phyloP scores from a whole-genome alignment of 2,329 filamentous ascomycete genomes.

The Ampelomyces quisqualis region DNA sequence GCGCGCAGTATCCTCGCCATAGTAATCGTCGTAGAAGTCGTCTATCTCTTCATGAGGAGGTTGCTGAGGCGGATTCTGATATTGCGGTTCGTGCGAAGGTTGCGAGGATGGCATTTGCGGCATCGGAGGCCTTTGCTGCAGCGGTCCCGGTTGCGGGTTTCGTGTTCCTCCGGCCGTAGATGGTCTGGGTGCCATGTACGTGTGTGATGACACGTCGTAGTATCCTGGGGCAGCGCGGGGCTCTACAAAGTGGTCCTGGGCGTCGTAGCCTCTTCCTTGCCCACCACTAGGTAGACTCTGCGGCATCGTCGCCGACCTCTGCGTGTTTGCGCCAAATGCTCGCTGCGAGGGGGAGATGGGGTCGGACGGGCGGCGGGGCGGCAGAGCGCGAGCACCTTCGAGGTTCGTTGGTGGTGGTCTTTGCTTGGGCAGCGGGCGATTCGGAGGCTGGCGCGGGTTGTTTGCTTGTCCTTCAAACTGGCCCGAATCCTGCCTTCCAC shows the following conservation, averaged over 20 bases:
- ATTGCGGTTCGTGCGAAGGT: constrained; percentile 21
- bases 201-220: constrained; percentile 40
- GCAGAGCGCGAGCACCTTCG: constrained; percentile 15
- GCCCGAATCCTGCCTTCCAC: constrained; percentile 39
- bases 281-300: constrained; percentile 25
- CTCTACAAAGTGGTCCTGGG: constrained; percentile 39
- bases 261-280: constrained; percentile 16
- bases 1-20: constrained; percentile 38
- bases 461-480: constrained; percentile 31
- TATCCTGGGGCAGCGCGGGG: constrained; percentile 39
- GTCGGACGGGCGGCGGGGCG: constrained; percentile 18
- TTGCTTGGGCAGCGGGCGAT: constrained; percentile 28
- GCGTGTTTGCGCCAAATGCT: constrained; percentile 31
- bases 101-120: constrained; percentile 23
- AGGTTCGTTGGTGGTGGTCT: constrained; percentile 28
- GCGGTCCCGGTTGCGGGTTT: constrained; percentile 21
- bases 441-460: constrained; percentile 27
- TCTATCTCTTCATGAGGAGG: constrained; percentile 42
- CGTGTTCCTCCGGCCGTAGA: constrained; percentile 37
- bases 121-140: constrained; percentile 35
- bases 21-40: constrained; percentile 54
- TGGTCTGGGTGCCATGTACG: constrained; percentile 40
- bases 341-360: constrained; percentile 33
- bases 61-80: constrained; percentile 23
- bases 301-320: constrained; percentile 44